Base-by-base conservation (phyloP, 2,329 filamentous ascomycete genomes). In the Cucurbitaria berberidis region DNA sequence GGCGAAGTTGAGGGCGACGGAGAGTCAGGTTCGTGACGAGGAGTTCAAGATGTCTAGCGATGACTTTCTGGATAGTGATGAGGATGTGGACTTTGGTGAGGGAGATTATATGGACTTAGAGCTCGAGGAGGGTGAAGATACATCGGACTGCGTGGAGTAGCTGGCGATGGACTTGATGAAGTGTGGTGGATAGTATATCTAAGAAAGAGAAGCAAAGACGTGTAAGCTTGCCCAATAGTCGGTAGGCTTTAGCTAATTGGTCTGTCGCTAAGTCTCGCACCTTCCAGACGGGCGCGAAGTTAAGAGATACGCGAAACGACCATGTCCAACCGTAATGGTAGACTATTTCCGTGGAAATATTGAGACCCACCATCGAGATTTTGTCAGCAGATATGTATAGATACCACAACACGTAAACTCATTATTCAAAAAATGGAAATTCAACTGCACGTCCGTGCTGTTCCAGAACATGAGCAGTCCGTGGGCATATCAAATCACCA, bases 1-100 rank as follows among this genome's bases (percentile, higher is more conserved):
- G 32, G 51, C 45, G 18, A 41, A 13, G n/a, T 42, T 26, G 21
- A 40, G 48, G 48, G 42, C 21, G 5, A 29, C 44, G 45, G 47
- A 63, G 5, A 21, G 15, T 4, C 13, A 34, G 45, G 41, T 22
- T 3, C 10, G 29, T 0, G 19, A 43, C 3, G 41, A 48, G 3
- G 46, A 43, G 4, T 40, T 49, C 5, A n/a, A n/a, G 16, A 29
- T 57, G n/a, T 21, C 29, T 6, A 34, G 48, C 3, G 32, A 54
- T 7, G 55, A 55, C 3, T 48, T 53, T 21, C 13, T 51, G 34
- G 49, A 51, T 6, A 57, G 57, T 18, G 55, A 44, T 16, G 61
- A 53, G 9, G 59, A 57, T 5, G 39, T 55, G 22, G 45, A 55
- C 4, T 50, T 50, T 11, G 54, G 48, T 7, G 50, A 47, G 1